Conservation (phyloP, 371 early-diverging fungal genomes). For the Saksenaea oblongispora region DNA sequence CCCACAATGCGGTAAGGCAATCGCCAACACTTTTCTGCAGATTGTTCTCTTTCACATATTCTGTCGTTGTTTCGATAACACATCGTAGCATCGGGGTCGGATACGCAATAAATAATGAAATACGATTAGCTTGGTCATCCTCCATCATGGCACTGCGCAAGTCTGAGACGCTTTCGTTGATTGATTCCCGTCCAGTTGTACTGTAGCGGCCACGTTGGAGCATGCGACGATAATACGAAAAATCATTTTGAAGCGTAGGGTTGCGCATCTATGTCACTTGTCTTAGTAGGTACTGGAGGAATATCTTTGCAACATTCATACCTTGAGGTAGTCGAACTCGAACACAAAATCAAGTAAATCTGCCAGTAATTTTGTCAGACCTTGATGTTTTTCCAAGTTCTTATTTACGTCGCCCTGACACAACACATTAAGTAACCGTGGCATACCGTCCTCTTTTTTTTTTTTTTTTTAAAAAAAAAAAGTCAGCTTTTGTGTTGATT, state of each 20-base stretch:
- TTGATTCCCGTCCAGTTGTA: conserved; percentile 9
- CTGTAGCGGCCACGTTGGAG: conserved; percentile 67
- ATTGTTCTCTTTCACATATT: conserved; percentile 51
- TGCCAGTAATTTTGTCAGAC: conserved; percentile 76
- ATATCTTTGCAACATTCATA: conserved; percentile 18
- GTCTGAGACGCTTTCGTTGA: conserved; percentile 36
- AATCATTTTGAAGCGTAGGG: conserved; percentile 94
- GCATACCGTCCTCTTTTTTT: conserved; percentile 67
- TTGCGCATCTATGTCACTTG: conserved; percentile 71
- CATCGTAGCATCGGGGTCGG: conserved; percentile 90
- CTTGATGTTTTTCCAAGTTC: conserved; percentile 74
- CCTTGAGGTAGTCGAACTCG: conserved; percentile 89
- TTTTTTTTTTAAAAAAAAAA: neutral
- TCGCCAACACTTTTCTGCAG: conserved; percentile 61
- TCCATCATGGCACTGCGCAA: conserved; percentile 68
- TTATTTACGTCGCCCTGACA: conserved; percentile 71
- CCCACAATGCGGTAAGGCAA: conserved; percentile 67
- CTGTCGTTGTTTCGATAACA: conserved; percentile 74
- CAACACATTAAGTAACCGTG: conserved; percentile 67
- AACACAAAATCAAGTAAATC: conserved; percentile 85
- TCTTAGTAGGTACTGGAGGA: neutral
- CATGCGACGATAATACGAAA: conserved; percentile 94
- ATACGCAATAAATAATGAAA: conserved; percentile 94
- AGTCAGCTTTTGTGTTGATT: neutral
- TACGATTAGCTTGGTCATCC: conserved; percentile 88